Evolutionary conservation across 345 rosid genomes (phyloP).

Genomic region (Cardiospermum halicacabum): DNA sequence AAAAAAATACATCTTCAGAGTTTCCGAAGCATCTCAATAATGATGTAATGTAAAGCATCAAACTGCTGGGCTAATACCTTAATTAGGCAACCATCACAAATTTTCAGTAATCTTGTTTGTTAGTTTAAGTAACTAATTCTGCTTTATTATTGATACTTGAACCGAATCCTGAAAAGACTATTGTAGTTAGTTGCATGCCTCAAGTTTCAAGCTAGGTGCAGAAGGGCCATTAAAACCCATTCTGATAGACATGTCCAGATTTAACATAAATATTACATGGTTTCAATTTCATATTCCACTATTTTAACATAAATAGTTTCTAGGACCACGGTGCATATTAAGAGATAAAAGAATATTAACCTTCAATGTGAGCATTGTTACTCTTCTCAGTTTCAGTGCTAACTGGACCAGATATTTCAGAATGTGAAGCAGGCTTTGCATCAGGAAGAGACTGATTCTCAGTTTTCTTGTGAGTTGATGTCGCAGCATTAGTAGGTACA

Average conservation of each 20-base stretch:
- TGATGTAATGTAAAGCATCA: conserved; percentile 3
- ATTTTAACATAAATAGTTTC: neutral
- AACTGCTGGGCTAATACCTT: neutral
- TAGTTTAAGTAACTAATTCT: neutral
- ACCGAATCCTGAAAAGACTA: neutral
- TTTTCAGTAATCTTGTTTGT: neutral
- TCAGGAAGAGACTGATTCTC: conserved; percentile 26
- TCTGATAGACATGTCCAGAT: neutral
- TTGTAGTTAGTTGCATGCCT: neutral
- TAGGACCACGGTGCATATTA: neutral
- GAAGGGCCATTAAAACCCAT: neutral
- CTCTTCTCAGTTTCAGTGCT: conserved; percentile 33
- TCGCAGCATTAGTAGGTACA: conserved; percentile 34
- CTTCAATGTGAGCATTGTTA: conserved; percentile 45
- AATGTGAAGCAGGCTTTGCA: conserved; percentile 29
- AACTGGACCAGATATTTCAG: conserved; percentile 28
- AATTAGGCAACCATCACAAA: neutral
- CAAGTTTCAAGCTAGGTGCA: neutral
- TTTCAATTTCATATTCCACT: neutral
- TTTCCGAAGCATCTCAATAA: neutral
- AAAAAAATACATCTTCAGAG: too few species aligned
- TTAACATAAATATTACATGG: conserved; percentile 3
- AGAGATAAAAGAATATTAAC: conserved; percentile 21
- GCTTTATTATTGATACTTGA: neutral
- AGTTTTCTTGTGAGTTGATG: conserved; percentile 23